A percentile compares a stretch with the other conserved stretches of the same genome.
Conservation (phyloP, 1,139 yeast genomes). For the Suhomyces atakaporum region DNA sequence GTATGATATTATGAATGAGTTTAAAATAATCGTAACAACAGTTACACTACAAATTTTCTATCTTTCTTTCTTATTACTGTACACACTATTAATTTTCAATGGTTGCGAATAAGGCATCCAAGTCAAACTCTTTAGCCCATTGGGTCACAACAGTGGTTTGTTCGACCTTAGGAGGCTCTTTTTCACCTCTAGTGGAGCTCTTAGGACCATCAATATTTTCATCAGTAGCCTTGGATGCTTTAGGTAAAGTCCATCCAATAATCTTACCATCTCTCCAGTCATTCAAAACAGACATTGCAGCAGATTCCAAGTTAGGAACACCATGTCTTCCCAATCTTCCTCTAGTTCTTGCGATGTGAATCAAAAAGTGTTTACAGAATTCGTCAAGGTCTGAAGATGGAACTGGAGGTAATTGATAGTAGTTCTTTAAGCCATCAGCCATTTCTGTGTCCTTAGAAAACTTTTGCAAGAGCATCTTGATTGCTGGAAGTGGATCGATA, state of each 20-base stretch:
- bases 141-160: slow-evolving; percentile 80
- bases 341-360: slow-evolving; percentile 88
- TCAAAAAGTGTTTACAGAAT: slow-evolving; percentile 78
- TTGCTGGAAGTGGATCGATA: slow-evolving; percentile 81
- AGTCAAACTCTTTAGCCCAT: slow-evolving; percentile 94
- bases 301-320: slow-evolving; percentile 82
- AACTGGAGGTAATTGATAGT: slow-evolving; percentile 82
- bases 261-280: slow-evolving; percentile 99
- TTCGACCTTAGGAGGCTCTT: slow-evolving; percentile 57
- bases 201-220: slow-evolving; percentile 37
- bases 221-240: slow-evolving; percentile 51
- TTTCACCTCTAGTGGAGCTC: slow-evolving; percentile 47
- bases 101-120: slow-evolving; percentile 68
- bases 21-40: too few species aligned
- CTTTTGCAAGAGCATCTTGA: slow-evolving; percentile 72
- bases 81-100: slow-evolving; percentile 4
- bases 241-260: slow-evolving; percentile 88
- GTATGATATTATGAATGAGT: background rate
- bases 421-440: slow-evolving; percentile 70
- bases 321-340: slow-evolving; percentile 96
- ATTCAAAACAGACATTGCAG: slow-evolving; percentile 78
- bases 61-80: slow-evolving; percentile 2
- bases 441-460: slow-evolving; percentile 70
- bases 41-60: background rate
- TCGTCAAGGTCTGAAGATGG: slow-evolving; percentile 65